Conservation (phyloP, 106 monocot species). For the Cymbidium sinense region DNA sequence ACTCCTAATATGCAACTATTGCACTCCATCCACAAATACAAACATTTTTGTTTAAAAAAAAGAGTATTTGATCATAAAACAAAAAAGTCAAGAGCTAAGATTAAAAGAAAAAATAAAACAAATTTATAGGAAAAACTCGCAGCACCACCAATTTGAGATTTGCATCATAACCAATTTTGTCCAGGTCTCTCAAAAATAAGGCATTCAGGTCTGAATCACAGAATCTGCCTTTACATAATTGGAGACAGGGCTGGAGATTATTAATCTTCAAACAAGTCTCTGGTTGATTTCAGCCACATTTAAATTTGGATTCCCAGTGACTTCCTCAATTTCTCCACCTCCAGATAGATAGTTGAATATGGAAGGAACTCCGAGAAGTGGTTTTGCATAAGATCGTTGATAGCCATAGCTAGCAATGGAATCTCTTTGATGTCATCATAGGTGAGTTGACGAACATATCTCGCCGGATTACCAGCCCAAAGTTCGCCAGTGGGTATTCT, state of each 20-base stretch:
- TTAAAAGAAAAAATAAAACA: background rate
- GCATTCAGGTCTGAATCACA: background rate
- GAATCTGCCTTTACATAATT: background rate
- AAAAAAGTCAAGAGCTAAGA: background rate
- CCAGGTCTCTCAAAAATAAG: background rate
- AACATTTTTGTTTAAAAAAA: background rate
- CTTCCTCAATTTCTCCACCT: constrained; percentile 88
- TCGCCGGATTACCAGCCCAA: constrained; percentile 93
- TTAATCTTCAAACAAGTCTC: background rate
- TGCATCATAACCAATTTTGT: background rate
- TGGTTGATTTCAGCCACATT: background rate
- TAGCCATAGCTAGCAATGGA: constrained; percentile 69
- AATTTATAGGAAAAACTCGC: background rate
- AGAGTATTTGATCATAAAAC: background rate
- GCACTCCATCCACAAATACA: background rate
- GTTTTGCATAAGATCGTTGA: constrained; percentile 90
- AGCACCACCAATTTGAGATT: background rate
- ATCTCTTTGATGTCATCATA: constrained; percentile 87
- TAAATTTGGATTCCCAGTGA: constrained; percentile 50
- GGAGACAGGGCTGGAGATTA: background rate
- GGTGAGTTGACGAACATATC: constrained; percentile 70
- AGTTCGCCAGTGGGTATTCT: constrained; percentile 86
- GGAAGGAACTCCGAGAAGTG: constrained; percentile 91
- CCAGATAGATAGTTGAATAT: constrained; percentile 82
- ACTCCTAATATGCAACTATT: background rate